Percentiles rank a stretch among this genome's conserved stretches.
These are phyloP conservation scores for Diaporthe longicolla DNA, from an alignment of 2,329 filamentous ascomycete genomes.

Conservation along the genomic window DNA sequence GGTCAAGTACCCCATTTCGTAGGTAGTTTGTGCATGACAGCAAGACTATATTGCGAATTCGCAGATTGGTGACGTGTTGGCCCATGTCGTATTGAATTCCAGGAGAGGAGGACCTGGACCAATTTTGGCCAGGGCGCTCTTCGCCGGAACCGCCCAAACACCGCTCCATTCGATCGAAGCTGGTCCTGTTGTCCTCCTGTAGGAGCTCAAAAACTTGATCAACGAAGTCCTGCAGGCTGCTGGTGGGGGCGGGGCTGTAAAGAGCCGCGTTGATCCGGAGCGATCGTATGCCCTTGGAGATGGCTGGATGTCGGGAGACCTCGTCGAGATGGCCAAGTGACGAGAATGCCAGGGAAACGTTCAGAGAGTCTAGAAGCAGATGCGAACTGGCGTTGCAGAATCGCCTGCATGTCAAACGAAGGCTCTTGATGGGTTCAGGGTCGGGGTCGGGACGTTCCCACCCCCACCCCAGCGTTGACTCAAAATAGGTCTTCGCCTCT, in stretches of 20 bases:
- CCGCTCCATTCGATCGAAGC: no score
- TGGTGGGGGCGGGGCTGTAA: fast-evolving
- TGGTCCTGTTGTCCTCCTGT: no score
- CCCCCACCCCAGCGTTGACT: no score
- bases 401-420: background rate
- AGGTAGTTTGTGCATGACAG: no score
- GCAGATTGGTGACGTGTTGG: background rate
- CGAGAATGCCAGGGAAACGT: background rate
- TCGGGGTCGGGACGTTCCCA: no score
- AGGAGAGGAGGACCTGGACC: no score
- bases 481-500: no score
- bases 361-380: background rate
- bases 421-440: background rate
- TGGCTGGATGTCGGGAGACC: background rate
- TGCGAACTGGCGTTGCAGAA: background rate
- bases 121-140: no score
- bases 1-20: fast-evolving
- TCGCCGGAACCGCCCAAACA: no score
- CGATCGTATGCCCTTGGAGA: background rate
- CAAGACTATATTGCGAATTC: fast-evolving
- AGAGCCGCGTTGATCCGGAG: background rate
- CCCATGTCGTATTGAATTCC: no score
- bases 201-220: no score
- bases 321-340: background rate
- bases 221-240: fast-evolving